These are phyloP conservation scores for Ascochyta rabiei DNA, from an alignment of 2,329 filamentous ascomycete genomes.

Conservation along the genomic window DNA sequence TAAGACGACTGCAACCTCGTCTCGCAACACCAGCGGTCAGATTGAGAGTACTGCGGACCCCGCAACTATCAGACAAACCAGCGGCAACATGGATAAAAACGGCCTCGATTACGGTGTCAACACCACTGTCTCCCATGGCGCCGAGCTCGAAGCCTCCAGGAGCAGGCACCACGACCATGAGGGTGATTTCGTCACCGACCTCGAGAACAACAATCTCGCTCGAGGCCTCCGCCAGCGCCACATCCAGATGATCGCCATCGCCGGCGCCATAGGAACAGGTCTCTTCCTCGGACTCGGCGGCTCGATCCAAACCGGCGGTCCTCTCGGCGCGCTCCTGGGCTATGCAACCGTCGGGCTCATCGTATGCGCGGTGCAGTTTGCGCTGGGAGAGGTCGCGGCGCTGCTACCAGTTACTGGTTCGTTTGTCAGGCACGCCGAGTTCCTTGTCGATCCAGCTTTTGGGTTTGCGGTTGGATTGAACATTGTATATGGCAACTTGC, in stretches of 20 bases:
- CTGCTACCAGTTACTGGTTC: slow-evolving; percentile 59
- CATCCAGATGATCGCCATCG: slow-evolving; percentile 63
- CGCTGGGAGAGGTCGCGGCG: slow-evolving; percentile 59
- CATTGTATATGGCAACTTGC: slow-evolving; percentile 63
- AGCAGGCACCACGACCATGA: slow-evolving; percentile 10
- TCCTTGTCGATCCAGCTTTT: slow-evolving; percentile 58
- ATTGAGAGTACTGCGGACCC: not conserved
- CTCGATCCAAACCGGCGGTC: slow-evolving; percentile 59
- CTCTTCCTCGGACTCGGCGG: slow-evolving; percentile 62
- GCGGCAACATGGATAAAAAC: slow-evolving; percentile 9
- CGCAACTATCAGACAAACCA: not conserved
- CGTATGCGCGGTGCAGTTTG: slow-evolving; percentile 58
- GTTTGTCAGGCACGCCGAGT: slow-evolving; percentile 58
- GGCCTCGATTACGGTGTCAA: slow-evolving; percentile 8
- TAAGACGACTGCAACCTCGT: not conserved
- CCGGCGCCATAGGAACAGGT: slow-evolving; percentile 61
- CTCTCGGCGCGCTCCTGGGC: slow-evolving; percentile 59
- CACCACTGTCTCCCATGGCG: slow-evolving; percentile 6
- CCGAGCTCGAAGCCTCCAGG: slow-evolving; percentile 11
- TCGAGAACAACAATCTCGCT: slow-evolving; percentile 27
- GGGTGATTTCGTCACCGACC: slow-evolving; percentile 16
- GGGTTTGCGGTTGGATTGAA: slow-evolving; percentile 55
- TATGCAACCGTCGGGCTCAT: slow-evolving; percentile 59
- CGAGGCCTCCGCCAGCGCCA: slow-evolving; percentile 54
- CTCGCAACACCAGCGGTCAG: not conserved